These are phyloP conservation scores for Sporisorium scitamineum DNA, from an alignment of 1,284 basidiomycete species.

Conservation along the genomic window DNA sequence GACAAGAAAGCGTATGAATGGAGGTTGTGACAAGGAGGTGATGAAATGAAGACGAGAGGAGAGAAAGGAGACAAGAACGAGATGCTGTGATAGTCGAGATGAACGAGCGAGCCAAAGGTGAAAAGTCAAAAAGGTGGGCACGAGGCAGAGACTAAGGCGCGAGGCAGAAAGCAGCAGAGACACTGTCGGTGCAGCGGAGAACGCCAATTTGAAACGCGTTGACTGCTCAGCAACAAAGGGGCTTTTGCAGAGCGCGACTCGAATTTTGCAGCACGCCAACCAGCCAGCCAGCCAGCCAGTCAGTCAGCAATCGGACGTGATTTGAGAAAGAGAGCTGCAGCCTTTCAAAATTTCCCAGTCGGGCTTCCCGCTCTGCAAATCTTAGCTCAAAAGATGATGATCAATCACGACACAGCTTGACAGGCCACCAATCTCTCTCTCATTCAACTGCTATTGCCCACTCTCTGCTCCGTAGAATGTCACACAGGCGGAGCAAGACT, in stretches of 20 bases:
- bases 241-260: slow-evolving; percentile 24
- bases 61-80: not conserved
- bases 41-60: not conserved
- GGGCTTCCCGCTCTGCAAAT: too few relatives aligned
- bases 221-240: not conserved
- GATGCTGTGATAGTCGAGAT: not conserved
- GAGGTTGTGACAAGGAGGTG: not conserved
- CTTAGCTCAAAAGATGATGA: too few relatives aligned
- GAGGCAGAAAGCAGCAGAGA: slow-evolving; percentile 8
- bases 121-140: slow-evolving; percentile 3
- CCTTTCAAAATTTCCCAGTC: not conserved
- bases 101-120: not conserved
- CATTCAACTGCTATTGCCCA: too few relatives aligned
- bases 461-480: too few relatives aligned
- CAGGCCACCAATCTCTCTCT: too few relatives aligned
- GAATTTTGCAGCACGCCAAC: slow-evolving; percentile 13
- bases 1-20: not conserved
- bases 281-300: not conserved
- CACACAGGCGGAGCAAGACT: too few relatives aligned
- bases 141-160: slow-evolving; percentile 4
- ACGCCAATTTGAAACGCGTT: slow-evolving; percentile 28
- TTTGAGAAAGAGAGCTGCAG: not conserved
- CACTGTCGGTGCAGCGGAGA: slow-evolving; percentile 5
- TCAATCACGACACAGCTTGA: not conserved
- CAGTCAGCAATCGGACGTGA: slow-evolving; percentile 11